Percentiles rank a stretch among this genome's conserved stretches.
These are phyloP conservation scores for Tephrocybe sp. DNA, from an alignment of 768 basidiomycete species.

Conservation along the genomic window DNA sequence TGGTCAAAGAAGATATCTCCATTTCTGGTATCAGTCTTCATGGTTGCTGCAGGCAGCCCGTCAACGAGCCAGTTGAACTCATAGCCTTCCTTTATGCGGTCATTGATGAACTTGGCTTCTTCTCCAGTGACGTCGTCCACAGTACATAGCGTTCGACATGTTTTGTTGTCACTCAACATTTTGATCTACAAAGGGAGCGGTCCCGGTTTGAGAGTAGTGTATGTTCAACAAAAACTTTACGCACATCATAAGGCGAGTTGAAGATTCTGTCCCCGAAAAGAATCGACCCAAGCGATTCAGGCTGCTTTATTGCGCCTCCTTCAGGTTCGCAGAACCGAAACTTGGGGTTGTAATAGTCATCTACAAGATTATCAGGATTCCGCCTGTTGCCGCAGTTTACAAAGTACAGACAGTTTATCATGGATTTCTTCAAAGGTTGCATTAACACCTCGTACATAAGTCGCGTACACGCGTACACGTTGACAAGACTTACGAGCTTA, in stretches of 20 bases:
- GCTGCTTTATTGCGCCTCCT: slow-evolving; percentile 69
- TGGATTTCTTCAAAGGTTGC: slow-evolving; percentile 65
- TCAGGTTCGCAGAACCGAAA: slow-evolving; percentile 87
- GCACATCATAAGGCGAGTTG: slow-evolving; percentile 83
- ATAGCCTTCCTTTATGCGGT: slow-evolving; percentile 89
- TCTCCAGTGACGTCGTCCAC: slow-evolving; percentile 54
- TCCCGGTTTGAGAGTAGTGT: neutral
- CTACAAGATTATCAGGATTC: too few relatives aligned
- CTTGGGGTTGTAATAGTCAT: slow-evolving; percentile 89
- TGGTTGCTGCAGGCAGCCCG: slow-evolving; percentile 91
- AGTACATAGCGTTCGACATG: slow-evolving; percentile 77
- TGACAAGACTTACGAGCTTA: slow-evolving; percentile 61
- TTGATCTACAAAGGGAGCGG: slow-evolving; percentile 53
- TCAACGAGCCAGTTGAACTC: slow-evolving; percentile 95
- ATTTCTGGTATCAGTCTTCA: slow-evolving; percentile 78
- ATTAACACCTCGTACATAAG: neutral
- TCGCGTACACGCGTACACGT: neutral
- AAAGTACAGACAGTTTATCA: slow-evolving; percentile 74
- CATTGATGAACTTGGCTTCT: slow-evolving; percentile 88
- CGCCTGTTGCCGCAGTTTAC: slow-evolving; percentile 9
- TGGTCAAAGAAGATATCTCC: slow-evolving; percentile 91
- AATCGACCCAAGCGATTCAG: slow-evolving; percentile 89
- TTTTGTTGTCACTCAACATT: slow-evolving; percentile 75
- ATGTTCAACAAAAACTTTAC: slow-evolving; percentile 22
- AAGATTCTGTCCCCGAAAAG: slow-evolving; percentile 97